These are phyloP conservation scores for Gloeopeniophorella convolvens DNA, from an alignment of 768 basidiomycete genomes.

Conservation along the genomic window DNA sequence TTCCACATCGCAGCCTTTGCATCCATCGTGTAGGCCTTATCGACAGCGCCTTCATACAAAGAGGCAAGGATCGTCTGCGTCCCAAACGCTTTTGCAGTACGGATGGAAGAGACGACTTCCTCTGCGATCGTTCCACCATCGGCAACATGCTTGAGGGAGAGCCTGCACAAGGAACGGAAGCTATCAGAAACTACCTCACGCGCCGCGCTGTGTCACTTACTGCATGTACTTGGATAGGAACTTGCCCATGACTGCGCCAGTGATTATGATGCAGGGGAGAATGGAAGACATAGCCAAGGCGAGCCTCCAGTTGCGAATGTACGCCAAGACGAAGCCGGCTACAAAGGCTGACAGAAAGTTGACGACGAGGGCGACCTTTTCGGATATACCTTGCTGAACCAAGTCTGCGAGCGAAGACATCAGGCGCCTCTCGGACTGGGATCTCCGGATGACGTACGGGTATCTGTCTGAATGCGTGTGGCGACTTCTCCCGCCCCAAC, in stretches of 20 bases:
- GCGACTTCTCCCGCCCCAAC: conserved; percentile 92
- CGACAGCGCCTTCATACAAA: conserved; percentile 61
- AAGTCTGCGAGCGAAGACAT: conserved; percentile 45
- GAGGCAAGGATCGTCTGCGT: conserved; percentile 56
- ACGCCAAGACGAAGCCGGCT: conserved; percentile 74
- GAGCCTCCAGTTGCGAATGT: conserved; percentile 66
- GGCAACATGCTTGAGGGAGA: conserved; percentile 69
- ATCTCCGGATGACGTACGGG: conserved; percentile 42
- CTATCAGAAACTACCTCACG: background rate
- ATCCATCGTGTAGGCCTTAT: conserved; percentile 45
- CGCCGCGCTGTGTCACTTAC: conserved; percentile 35
- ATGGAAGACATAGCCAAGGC: conserved; percentile 79
- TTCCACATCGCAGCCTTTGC: conserved; percentile 54
- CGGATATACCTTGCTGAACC: conserved; percentile 85
- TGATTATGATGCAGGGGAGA: conserved; percentile 73
- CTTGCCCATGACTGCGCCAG: conserved; percentile 67
- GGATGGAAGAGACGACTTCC: conserved; percentile 85
- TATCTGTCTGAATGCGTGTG: conserved; percentile 86
- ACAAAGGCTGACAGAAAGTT: conserved; percentile 66
- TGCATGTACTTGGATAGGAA: conserved; percentile 58
- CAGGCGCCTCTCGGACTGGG: background rate
- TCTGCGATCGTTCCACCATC: conserved; percentile 81
- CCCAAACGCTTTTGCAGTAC: conserved; percentile 89
- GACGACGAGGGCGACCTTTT: conserved; percentile 72
- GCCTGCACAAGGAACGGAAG: conserved; percentile 30